These are phyloP conservation scores for Emergomyces orientalis DNA, from an alignment of 2,329 filamentous ascomycete species.

Conservation along the genomic window DNA sequence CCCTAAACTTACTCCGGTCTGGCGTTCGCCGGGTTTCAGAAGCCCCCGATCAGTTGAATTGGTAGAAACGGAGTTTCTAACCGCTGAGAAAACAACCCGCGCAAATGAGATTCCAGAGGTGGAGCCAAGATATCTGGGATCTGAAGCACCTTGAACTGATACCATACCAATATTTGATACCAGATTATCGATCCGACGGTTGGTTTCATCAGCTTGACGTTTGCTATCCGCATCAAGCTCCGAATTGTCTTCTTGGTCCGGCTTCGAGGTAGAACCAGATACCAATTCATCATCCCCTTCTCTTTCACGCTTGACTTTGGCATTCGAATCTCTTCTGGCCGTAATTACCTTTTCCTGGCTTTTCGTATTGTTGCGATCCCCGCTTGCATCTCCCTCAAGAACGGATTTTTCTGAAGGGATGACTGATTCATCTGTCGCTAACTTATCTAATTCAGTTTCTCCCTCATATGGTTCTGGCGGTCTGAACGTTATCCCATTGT, in stretches of 20 bases:
- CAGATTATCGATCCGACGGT: slow-evolving; percentile 50
- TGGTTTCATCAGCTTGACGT: slow-evolving; percentile 46
- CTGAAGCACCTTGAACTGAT: slow-evolving; percentile 66
- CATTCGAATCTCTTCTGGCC: neutral
- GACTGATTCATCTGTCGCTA: neutral
- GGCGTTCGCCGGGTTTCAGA: slow-evolving; percentile 47
- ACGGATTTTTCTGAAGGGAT: neutral
- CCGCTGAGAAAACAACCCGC: slow-evolving; percentile 83
- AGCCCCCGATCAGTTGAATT: slow-evolving; percentile 54
- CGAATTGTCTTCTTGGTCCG: slow-evolving; percentile 20
- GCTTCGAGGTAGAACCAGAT: neutral
- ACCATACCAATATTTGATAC: slow-evolving; percentile 65
- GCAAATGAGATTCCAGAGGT: slow-evolving; percentile 91
- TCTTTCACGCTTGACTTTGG: slow-evolving; percentile 10
- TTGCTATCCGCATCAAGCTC: slow-evolving; percentile 36
- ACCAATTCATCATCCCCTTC: slow-evolving; percentile 1
- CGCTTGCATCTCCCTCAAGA: neutral
- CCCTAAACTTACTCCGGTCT: slow-evolving; percentile 24
- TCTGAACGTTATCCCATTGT: slow-evolving; percentile 62
- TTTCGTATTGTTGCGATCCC: neutral
- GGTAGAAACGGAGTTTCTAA: slow-evolving; percentile 61
- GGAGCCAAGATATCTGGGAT: slow-evolving; percentile 72
- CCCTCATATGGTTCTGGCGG: slow-evolving; percentile 59
- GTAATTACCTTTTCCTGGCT: neutral
- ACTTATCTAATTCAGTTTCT: slow-evolving; percentile 18